Evolutionary conservation across 176 grass and related monocot genomes (phyloP), one percentile per base, ranked within the genome.

Genomic region (Zoysia japonica): DNA sequence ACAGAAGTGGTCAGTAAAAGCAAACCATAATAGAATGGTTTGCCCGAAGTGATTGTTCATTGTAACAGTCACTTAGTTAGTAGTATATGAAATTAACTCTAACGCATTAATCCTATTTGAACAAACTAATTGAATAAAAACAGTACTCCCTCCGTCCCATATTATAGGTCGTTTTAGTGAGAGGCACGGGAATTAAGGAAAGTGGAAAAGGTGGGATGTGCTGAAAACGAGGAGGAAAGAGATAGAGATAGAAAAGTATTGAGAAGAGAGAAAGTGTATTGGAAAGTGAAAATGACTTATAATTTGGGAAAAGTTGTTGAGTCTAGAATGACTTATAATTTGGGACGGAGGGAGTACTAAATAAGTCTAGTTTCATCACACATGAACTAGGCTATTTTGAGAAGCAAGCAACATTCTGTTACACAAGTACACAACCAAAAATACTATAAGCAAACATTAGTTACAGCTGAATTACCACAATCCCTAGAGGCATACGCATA

Each of bases 1-100:
- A 47, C 53, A 79, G 13, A 88, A 75, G 43, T 55, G 20, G 3
- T 7, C 39, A 79, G 61, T 13, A 68, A 74, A 88, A 15, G 45
- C 68, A 45, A 5, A 52, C 45, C 50, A 41, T 5, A 42, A 13
- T 1, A 72, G 55, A 61, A 61, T 11, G 3, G 71, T 12, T 20
- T 51, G 3, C 7, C 6, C 17, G 16, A 45, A 73, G 59, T 42
- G 11, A 49, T 67, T 57, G 38, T 41, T 55, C 2, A n/a, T 50
- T 52, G 38, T 15, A 72, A 68, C 50, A 61, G 1, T 9, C 53
- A 11, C n/a, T 36, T 44, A 46, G 12, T 36, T 44, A 46, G 12
- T 44, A 28, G 6, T 13, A 3, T 49, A 55, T 49, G 19, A 1
- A 74, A 28, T 65, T 47, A 20, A 67, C 57, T 73, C 17, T 48